A percentile compares a stretch with the other conserved stretches of the same genome.
Evolutionary conservation across 2,329 filamentous ascomycete genomes (phyloP).

Genomic region (Penicillium capsulatum): DNA sequence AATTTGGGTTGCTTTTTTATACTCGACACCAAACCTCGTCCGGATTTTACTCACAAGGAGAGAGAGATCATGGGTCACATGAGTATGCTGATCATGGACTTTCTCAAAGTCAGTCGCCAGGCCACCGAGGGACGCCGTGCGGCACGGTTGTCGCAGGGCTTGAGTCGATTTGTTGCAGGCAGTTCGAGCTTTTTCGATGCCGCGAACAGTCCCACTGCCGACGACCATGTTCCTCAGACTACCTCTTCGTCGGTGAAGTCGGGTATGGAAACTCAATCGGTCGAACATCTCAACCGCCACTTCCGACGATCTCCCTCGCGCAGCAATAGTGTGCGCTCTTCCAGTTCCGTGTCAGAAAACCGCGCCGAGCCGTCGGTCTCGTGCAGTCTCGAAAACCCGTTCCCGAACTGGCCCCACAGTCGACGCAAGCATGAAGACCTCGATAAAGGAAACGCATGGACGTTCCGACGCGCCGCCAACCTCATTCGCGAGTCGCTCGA

Average conservation of each 20-base stretch:
- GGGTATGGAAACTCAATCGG: constrained; percentile 12
- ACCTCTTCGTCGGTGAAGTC: constrained; percentile 2
- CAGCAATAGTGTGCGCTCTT: constrained; percentile 20
- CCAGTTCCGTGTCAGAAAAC: constrained; percentile 21
- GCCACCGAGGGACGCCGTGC: constrained; percentile 50
- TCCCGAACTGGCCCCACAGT: constrained; percentile 26
- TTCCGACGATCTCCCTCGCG: constrained; percentile 18
- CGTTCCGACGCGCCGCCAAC: constrained; percentile 19
- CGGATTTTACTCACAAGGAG: constrained; percentile 39
- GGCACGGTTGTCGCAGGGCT: constrained; percentile 52
- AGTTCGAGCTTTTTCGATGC: constrained; percentile 34
- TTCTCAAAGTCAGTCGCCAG: constrained; percentile 54
- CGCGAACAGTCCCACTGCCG: constrained; percentile 1
- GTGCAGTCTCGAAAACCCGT: constrained; percentile 13
- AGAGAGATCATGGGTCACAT: constrained; percentile 55
- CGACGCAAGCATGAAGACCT: constrained; percentile 6
- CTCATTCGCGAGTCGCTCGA: constrained; percentile 18
- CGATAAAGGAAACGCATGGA: constrained; percentile 8
- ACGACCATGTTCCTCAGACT: neutral
- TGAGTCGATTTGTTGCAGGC: constrained; percentile 53
- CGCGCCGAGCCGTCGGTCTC: constrained; percentile 16
- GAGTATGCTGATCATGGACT: constrained; percentile 54
- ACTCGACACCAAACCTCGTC: constrained; percentile 53
- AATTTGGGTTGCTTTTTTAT: constrained; percentile 48
- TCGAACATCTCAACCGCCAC: constrained; percentile 14